These are phyloP conservation scores for Fusarium haematococcum DNA, from an alignment of 2,329 filamentous ascomycete genomes.

Conservation along the genomic window DNA sequence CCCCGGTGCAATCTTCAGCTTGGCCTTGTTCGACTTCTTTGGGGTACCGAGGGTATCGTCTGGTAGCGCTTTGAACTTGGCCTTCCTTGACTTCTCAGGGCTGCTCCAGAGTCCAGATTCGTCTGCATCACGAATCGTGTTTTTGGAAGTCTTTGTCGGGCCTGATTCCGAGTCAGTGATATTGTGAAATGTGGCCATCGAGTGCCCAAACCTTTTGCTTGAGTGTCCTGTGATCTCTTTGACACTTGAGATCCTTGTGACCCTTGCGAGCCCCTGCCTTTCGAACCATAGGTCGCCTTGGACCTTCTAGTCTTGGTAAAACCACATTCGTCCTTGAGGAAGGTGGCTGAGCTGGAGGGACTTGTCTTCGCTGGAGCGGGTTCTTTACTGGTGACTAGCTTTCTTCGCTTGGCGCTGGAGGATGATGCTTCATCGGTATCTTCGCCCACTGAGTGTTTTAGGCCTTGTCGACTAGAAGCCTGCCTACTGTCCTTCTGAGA, in stretches of 20 bases:
- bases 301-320: constrained; percentile 35
- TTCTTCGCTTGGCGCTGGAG: constrained; percentile 33
- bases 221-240: constrained; percentile 39
- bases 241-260: constrained; percentile 30
- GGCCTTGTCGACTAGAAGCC: constrained; percentile 4
- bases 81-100: constrained; percentile 12
- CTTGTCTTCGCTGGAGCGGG: background rate
- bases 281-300: constrained; percentile 45
- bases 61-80: constrained; percentile 16
- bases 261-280: constrained; percentile 35
- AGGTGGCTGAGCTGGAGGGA: constrained; percentile 19
- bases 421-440: constrained; percentile 4
- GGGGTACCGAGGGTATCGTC: constrained; percentile 33
- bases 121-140: background rate
- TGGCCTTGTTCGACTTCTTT: constrained; percentile 3
- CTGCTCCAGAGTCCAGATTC: constrained; percentile 6
- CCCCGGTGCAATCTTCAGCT: constrained; percentile 11
- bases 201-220: constrained; percentile 32
- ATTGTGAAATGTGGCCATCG: background rate
- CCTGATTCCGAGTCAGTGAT: constrained; percentile 15
- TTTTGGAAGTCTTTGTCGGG: background rate
- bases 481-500: constrained; percentile 6
- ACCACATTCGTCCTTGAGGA: constrained; percentile 39
- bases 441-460: background rate
- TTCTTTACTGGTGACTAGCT: background rate